Base-by-base conservation (phyloP, 805 yeast species). In the Metschnikowia dekortorum region DNA sequence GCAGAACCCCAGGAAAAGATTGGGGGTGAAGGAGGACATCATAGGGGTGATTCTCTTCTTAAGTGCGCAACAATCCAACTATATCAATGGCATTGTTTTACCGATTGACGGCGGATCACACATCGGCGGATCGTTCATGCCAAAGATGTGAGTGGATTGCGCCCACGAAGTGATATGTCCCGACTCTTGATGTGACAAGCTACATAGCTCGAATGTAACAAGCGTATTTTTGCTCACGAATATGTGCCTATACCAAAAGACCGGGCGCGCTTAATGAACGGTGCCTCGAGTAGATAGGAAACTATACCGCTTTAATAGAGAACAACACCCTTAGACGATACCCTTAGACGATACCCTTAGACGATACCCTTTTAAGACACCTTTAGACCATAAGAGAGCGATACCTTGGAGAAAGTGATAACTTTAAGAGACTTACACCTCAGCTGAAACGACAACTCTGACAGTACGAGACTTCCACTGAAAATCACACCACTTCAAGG, bases 41-140 rank as follows among this genome's bases (percentile, higher is more conserved):
- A 79, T 79, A 58, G 77, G 74, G 44, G 75, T 78, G 8, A 73
- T 79, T 13, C 64, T 84, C 46, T 86, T 78, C 69, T 73, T 85
- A 60, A 73, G 81, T 57, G 59, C 67, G 10, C 75, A 74, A 55
- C 82, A 82, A 50, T 75, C 84, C 1, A 75, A 75, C 59, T 85
- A 85, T 61, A 60, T 85, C 49, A 85, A 84, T 57, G 91, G 92
- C 9, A 73, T 76, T 6, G 84, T 84, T 5, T 64, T 86, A 38
- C 87, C 89, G 9, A 66, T 85, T 30, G 91, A 85, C 60, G 92
- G 92, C 14, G 92, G 91, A 26, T 70, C 78, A 18, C 74, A 78
- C 55, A 63, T 82, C 6, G 51, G 47, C 16, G 61, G 58, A 2
- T 35, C 48, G 2, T 54, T 57, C 46, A 49, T 48, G 14, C 54